A percentile compares a stretch with the other conserved stretches of the same genome.
phyloP scores from a whole-genome alignment of 1,284 basidiomycete species.

The Malassezia sympodialis region DNA sequence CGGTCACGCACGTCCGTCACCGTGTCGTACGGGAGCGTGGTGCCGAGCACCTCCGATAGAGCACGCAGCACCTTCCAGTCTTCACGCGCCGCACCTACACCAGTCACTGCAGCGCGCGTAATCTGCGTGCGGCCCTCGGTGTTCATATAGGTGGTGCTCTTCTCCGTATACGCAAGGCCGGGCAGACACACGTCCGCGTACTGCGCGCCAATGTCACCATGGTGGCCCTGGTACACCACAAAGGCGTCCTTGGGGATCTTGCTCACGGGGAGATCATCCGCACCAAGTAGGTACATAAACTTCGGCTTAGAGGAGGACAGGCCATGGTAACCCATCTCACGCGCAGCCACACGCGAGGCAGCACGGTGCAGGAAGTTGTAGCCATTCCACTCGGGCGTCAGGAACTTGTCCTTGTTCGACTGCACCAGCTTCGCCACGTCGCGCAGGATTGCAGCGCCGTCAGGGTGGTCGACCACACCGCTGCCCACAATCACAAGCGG shows the following conservation, averaged over 20 bases:
- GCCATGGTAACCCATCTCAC: conserved; percentile 85
- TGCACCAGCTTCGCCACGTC: conserved; percentile 71
- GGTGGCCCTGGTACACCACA: conserved; percentile 98
- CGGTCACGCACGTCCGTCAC: conserved; percentile 76
- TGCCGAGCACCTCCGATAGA: conserved; percentile 74
- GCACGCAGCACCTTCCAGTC: conserved; percentile 99
- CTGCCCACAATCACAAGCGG: conserved; percentile 90
- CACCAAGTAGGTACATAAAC: conserved; percentile 93
- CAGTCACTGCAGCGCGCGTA: conserved; percentile 83
- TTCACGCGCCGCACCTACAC: conserved; percentile 85
- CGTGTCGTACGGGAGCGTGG: conserved; percentile 81
- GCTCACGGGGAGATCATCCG: conserved; percentile 81
- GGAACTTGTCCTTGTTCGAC: conserved; percentile 55
- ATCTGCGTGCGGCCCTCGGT: conserved; percentile 89
- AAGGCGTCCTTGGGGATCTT: conserved; percentile 89
- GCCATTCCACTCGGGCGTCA: conserved; percentile 90
- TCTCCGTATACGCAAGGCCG: conserved; percentile 91
- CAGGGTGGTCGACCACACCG: conserved; percentile 72
- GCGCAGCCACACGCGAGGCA: conserved; percentile 87
- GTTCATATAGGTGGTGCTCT: conserved; percentile 88
- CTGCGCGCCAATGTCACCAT: conserved; percentile 92
- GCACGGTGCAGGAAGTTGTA: conserved; percentile 80
- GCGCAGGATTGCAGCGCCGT: conserved; percentile 70
- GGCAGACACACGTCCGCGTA: conserved; percentile 93
- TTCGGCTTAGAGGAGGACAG: conserved; percentile 67